Conservation (phyloP, 1,284 basidiomycete species). For the Apiotrichum mycotoxinovorans region DNA sequence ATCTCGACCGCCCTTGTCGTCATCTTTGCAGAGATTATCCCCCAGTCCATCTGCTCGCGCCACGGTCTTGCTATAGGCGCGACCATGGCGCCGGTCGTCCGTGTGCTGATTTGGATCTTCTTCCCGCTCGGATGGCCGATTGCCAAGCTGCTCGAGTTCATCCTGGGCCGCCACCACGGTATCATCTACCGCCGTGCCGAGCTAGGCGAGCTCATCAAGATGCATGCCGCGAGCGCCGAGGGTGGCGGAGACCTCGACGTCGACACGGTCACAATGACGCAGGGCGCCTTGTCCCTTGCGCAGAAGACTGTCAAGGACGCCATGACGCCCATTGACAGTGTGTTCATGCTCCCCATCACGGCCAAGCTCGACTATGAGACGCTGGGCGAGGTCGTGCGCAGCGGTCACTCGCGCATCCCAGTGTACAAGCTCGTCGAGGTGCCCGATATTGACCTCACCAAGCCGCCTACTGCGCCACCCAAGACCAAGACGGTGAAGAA, state of each 20-base stretch:
- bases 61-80: slow-evolving; percentile 87
- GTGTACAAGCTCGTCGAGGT: slow-evolving; percentile 69
- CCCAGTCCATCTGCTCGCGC: slow-evolving; percentile 79
- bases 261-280: slow-evolving; percentile 72
- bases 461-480: slow-evolving; percentile 25
- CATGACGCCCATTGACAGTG: slow-evolving; percentile 76
- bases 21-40: slow-evolving; percentile 56
- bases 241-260: slow-evolving; percentile 67
- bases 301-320: slow-evolving; percentile 63
- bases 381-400: slow-evolving; percentile 67
- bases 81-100: slow-evolving; percentile 73
- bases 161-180: slow-evolving; percentile 65
- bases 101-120: slow-evolving; percentile 62
- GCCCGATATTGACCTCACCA: slow-evolving; percentile 47
- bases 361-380: slow-evolving; percentile 74
- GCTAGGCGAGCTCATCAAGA: slow-evolving; percentile 68
- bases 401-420: slow-evolving; percentile 66
- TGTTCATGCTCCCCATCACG: slow-evolving; percentile 69
- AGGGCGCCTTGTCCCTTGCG: slow-evolving; percentile 68
- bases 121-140: slow-evolving; percentile 75
- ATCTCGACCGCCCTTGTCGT: slow-evolving; percentile 78
- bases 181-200: slow-evolving; percentile 51
- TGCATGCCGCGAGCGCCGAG: slow-evolving; percentile 60
- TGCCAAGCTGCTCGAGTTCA: slow-evolving; percentile 73
- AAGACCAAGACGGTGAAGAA: slow-evolving; percentile 60